A percentile compares a stretch with the other conserved stretches of the same genome.
Conservation (phyloP, 1,284 basidiomycete genomes). For the Rhodotorula sp. region DNA sequence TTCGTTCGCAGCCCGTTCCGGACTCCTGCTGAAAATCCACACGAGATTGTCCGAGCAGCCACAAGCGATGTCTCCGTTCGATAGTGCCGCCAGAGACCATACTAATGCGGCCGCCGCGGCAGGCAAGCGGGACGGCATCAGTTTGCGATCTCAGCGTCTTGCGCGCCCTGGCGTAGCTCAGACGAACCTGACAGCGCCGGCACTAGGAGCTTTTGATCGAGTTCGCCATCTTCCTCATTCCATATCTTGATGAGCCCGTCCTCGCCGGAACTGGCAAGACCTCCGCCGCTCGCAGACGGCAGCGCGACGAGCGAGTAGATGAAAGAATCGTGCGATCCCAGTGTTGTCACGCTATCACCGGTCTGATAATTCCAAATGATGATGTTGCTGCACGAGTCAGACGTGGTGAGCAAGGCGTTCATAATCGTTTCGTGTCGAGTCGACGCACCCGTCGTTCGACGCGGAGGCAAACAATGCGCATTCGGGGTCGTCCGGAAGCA, state of each 20-base stretch:
- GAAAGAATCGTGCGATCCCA: slow-evolving; percentile 92
- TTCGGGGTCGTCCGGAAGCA: slow-evolving; percentile 30
- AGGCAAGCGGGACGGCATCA: not conserved
- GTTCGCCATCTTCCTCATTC: slow-evolving; percentile 72
- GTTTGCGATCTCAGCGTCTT: not conserved
- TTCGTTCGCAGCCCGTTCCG: slow-evolving; percentile 68
- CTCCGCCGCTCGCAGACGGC: slow-evolving; percentile 51
- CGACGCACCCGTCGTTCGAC: slow-evolving; percentile 79
- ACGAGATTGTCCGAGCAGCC: slow-evolving; percentile 83
- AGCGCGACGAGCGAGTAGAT: slow-evolving; percentile 86
- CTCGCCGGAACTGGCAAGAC: slow-evolving; percentile 87
- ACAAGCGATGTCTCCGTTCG: slow-evolving; percentile 84
- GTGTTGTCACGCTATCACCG: slow-evolving; percentile 69
- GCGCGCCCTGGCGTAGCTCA: not conserved
- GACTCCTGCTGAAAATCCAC: slow-evolving; percentile 76
- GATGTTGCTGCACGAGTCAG: slow-evolving; percentile 63
- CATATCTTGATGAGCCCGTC: slow-evolving; percentile 92
- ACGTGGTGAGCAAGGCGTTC: not conserved
- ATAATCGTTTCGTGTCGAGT: not conserved
- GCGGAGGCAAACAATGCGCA: slow-evolving; percentile 85
- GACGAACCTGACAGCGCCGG: slow-evolving; percentile 67
- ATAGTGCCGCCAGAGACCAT: slow-evolving; percentile 81
- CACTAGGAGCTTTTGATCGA: slow-evolving; percentile 79
- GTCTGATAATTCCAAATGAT: slow-evolving; percentile 75
- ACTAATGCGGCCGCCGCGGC: slow-evolving; percentile 54